Base-by-base conservation (phyloP, 2,329 filamentous ascomycete genomes). In the Aspergillus japonicus region DNA sequence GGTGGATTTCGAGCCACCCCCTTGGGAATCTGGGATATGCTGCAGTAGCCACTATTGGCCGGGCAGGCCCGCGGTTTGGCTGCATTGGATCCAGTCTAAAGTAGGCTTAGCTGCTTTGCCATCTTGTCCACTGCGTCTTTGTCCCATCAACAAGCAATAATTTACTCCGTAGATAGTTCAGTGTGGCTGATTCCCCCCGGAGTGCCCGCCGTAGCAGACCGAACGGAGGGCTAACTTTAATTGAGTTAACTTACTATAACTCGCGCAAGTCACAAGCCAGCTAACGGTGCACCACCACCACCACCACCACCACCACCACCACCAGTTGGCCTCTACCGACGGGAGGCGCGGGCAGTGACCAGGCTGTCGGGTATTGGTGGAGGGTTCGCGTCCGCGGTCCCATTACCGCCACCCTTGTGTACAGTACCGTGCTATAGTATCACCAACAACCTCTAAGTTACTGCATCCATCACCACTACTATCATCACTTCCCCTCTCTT, bases 281-380 rank as follows among this genome's bases (percentile, higher is more conserved):
- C 50, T 23, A 60, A 60, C 54, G 57, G 60, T 52, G 49, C 50
- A 59, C 52, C 42, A 33, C 39, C 33, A 33, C 44, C 50, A 48
- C 49, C 50, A 59, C 52, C 50, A 59, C 52, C 42, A 33, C 39
- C 33, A 33, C 44, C 50, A 48, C 49, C 50, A 59, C 52, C 42
- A 33, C 39, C 33, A 33, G 50, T 54, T 51, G 47, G 47, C 53
- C 50, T 47, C 56, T 56, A 51, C 54, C 54, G 44, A 61, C 56
- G 39, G 51, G 51, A 59, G 50, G 51, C 50, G 48, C 48, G 50
- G 54, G 42, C 47, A 61, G 59, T 54, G 16, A 61, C 64, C 64
- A 59, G 50, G 52, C 62, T 64, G 64, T 66, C 64, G 64, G 26
- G 64, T 61, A 56, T 59, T 53, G 52, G 50, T 39, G 58, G 48